Evolutionary conservation across 2,329 filamentous ascomycete species (phyloP), one percentile per base, ranked within the genome.

Genomic region (Sporothrix luriei): DNA sequence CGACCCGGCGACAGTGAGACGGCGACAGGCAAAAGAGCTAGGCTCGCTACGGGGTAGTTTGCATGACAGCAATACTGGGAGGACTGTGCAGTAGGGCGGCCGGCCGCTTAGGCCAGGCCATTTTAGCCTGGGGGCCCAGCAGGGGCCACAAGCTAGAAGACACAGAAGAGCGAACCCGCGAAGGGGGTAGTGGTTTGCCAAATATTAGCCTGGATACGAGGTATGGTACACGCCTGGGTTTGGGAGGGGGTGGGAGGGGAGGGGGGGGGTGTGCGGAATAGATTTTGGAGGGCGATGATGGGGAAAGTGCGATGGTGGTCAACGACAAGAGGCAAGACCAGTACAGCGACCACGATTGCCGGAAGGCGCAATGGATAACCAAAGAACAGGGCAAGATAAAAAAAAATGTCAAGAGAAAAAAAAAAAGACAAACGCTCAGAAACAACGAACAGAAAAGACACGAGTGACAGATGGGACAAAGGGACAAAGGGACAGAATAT

Each of bases 121-220:
- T n/a, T 46, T 62, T 62, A 26, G 57, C 11, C 57, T 11, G 19
- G 38, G 38, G 38, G 38, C 57, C 57, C 57, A 62, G 38, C 57
- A 62, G 46, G 62, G 62, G 19, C 46, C 43, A 33, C 62, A 19
- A 16, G 62, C 46, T 51, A 33, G 46, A 49, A 66, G 62, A 66
- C 62, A 33, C 24, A 62, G 40, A 62, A 62, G 59, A 24, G 57
- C 24, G 24, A 54, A 55, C 40, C 33, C 26, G 55, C 24, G 62
- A 40, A 70, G 64, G 55, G 19, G 46, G 43, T 55, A 4, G 13
- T 48, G 33, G 33, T 5, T 33, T 13, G 64, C 54, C 46, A 54
- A 43, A 61, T 14, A 62, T 43, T 70, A 70, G 69, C 69, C 46
- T 49, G 54, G 65, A 68, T 57, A 68, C 64, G 65, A 68, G 57